Evolutionary conservation across 176 grass and related monocot species (phyloP), one percentile per base, ranked within the genome.

Genomic region (Chrysopogon serrulatus): DNA sequence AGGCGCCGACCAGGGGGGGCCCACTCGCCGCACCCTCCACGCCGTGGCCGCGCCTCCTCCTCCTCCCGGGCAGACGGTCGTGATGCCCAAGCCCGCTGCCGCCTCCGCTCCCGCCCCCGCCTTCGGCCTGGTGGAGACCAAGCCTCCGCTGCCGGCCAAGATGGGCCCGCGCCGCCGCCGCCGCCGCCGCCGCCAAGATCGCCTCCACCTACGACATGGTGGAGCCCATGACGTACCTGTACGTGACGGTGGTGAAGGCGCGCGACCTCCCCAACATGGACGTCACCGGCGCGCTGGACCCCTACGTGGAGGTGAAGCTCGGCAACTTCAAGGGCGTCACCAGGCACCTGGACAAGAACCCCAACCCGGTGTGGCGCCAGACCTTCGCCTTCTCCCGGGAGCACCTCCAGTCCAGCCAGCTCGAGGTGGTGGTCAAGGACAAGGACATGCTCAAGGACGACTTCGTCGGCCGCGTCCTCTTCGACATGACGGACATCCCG

Each of bases 131-230:
- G 82, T 78, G 0, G 83, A 84, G 82, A 90, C 90, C 3, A 79
- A 42, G 76, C 87, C 94, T 0, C 86, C 77, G 0, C 86, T 92
- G 1, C 90, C 88, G 2, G 88, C 88, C 11, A 82, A 78, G 67
- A 70, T 88, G 39, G 80, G 90, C 41, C 81, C 59, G 1, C 88
- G 81, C 40, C 40, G 83, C 65, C 0, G 72, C 68, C 1, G 71
- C 26, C 1, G 79, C 48, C 10, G 80, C 74, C 42, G 80, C 61
- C 10, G 80, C 85, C 4, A 97, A 94, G 83, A 94, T 94, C 69
- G 68, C 90, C 6, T 94, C 90, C 11, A 97, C 90, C 8, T 97
- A 97, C 73, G 94, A 97, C 89, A 78, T 97, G 41, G 90, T 94
- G 53, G 87, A 92, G 75, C 78, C 66, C 13, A 90, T 92, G 94